Base-by-base conservation (phyloP, 2,329 filamentous ascomycete genomes). In the Ophiobolus disseminans region DNA sequence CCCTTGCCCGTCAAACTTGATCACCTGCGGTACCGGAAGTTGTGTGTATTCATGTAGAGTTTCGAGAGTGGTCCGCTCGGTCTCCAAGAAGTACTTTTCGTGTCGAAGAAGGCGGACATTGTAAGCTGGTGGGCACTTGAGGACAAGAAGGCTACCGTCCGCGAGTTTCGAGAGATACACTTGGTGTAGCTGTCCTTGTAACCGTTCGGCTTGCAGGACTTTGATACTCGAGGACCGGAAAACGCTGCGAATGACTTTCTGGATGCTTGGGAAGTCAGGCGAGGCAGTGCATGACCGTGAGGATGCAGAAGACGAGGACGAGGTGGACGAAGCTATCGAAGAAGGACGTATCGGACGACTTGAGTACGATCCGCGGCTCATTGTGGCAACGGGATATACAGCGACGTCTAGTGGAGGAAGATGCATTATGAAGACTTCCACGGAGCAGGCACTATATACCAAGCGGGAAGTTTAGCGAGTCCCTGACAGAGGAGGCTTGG, bases 81-180 rank as follows among this genome's bases (percentile, higher is more conserved):
- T 69, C 43, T 74, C 72, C 3, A 79, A 55, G 10, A 69, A 62
- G 25, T 72, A 63, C 37, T 73, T 73, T 54, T 80, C 77, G 37
- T 76, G 73, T 6, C 76, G 72, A 11, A 80, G 66, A 9, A 76
- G 60, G 26, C 75, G 69, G 5, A 69, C 65, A 32, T 66, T 70
- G 45, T 58, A 50, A 23, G 69, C 54, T 16, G 77, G 75, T 25
- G 71, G 67, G 48, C 73, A 76, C 55, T 76, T 75, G 10, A 78
- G 60, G 4, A 78, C 57, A 37, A 78, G 66, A 20, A 68, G 67
- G 46, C 66, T 69, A 25, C 72, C 73, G 51, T 75, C 70, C 20
- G 58, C 57, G 13, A 76, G 67, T 44, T 63, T 68, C n/a, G 75
- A 52, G n/a, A 76, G 68, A 39, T 74, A 78, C 7, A 74, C 70